Evolutionary conservation across 768 basidiomycete species (phyloP), one percentile per base, ranked within the genome.

Genomic region (Lanmaoa pseudosensibilis): DNA sequence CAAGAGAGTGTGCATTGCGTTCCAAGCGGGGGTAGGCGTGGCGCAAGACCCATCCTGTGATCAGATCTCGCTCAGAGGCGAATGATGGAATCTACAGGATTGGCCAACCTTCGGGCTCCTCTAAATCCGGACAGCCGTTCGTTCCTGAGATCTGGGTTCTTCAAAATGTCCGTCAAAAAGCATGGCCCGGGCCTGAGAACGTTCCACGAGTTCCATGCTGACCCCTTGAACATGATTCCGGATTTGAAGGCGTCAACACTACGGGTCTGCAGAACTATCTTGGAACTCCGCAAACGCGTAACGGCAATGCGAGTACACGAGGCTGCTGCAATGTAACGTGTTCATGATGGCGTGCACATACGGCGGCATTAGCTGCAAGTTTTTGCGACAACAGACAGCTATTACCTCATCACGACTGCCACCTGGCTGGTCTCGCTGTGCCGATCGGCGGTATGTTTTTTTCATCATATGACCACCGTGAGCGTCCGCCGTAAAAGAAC

Each of bases 221-320:
- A 54, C 47, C 53, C 40, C 49, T 48, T 43, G 54, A 49, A 23
- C 44, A 38, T 27, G 33, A 36, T 52, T 46, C 57, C 48, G 57
- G 46, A 45, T n/a, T n/a, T 38, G 50, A 3, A 25, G 34, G 34
- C 34, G 21, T 33, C 49, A 52, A 46, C 18, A 25, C 15, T 3
- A 56, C 44, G 53, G 38, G 53, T 25, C 41, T 47, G 36, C 13
- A 16, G 38, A 11, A 45, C 47, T 27, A 30, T 41, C 64, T 52
- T 66, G 52, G 56, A 53, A 65, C 63, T 54, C 63, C 55, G 62
- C 58, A 65, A 46, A 46, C 47, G 54, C 37, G 33, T 60, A 50
- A 61, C 65, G 62, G 68, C 56, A 67, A 54, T 23, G 55, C 30
- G 34, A 45, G 23, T n/a, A 62, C 65, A 71, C 59, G 62, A 68